Evolutionary conservation across 192 early-diverging fungal species (phyloP).

Genomic region (Backusella psychrophila): DNA sequence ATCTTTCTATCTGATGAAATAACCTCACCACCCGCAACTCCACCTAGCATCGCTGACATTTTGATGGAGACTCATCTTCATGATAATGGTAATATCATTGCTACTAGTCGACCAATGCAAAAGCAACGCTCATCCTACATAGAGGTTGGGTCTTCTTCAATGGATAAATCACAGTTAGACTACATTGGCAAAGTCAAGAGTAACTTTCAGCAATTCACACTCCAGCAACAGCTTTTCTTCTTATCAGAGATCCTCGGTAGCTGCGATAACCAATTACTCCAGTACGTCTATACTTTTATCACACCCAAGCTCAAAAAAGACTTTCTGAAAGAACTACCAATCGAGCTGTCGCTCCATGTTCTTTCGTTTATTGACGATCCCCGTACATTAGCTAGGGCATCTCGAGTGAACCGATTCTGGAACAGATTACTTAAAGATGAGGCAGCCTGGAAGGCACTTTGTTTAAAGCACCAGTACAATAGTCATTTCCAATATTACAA

Average conservation of each 20-base stretch:
- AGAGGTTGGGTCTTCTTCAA: background rate
- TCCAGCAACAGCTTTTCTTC: conserved; percentile 34
- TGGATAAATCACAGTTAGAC: conserved; percentile 13
- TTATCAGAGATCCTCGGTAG: conserved; percentile 42
- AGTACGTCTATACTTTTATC: conserved; percentile 47
- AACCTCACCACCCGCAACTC: conserved; percentile 36
- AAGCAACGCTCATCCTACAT: background rate
- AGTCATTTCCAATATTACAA: conserved; percentile 2
- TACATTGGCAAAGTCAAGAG: conserved; percentile 30
- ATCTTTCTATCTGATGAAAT: conserved; percentile 24
- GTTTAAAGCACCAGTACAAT: conserved; percentile 33
- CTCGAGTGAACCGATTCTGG: conserved; percentile 66
- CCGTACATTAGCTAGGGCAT: conserved; percentile 68
- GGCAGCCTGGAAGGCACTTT: conserved; percentile 39
- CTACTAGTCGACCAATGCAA: background rate
- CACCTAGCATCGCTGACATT: conserved; percentile 16
- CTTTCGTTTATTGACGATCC: conserved; percentile 83
- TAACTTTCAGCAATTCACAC: conserved; percentile 37
- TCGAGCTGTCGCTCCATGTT: conserved; percentile 76
- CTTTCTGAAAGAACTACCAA: conserved; percentile 76
- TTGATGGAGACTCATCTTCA: background rate
- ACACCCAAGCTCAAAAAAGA: conserved; percentile 80
- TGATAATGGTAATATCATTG: background rate
- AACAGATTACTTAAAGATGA: conserved; percentile 50
- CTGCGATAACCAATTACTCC: conserved; percentile 49